phyloP scores from a whole-genome alignment of 495 filamentous ascomycete genomes.

The Staphylotrichum tortipilum region DNA sequence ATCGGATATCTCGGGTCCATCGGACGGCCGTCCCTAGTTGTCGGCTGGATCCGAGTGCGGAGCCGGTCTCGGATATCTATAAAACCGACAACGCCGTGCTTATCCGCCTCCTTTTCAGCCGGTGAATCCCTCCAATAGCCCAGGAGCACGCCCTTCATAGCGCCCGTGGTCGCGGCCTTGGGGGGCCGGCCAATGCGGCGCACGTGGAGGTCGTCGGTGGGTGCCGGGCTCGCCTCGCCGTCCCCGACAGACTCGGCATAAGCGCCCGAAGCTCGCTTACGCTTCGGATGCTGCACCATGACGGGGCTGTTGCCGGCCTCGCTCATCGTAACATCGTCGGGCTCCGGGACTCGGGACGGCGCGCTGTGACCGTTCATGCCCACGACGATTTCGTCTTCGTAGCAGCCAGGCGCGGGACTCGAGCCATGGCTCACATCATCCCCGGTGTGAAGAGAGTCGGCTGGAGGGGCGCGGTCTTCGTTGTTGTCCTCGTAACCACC shows the following conservation, averaged over 20 bases:
- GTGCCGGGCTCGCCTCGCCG: constrained; percentile 18
- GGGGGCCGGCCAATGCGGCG: constrained; percentile 12
- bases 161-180: constrained; percentile 23
- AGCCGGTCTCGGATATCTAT: constrained; percentile 47
- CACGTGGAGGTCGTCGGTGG: constrained; percentile 16
- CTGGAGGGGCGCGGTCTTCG: constrained; percentile 21
- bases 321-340: constrained; percentile 30
- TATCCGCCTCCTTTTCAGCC: constrained; percentile 31
- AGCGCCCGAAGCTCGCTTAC: constrained; percentile 36
- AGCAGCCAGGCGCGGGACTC: constrained; percentile 26
- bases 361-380: constrained; percentile 29
- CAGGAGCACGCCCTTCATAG: constrained; percentile 37
- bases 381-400: constrained; percentile 41
- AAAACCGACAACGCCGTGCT: constrained; percentile 46
- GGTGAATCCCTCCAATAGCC: constrained; percentile 48
- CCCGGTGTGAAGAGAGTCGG: constrained; percentile 14
- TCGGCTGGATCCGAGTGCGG: constrained; percentile 40
- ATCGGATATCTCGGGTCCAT: constrained; percentile 34
- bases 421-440: constrained; percentile 21
- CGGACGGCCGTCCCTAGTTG: constrained; percentile 28
- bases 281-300: constrained; percentile 31
- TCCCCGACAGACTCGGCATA: constrained; percentile 34
- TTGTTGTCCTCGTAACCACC: constrained; percentile 20
- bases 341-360: constrained; percentile 22
- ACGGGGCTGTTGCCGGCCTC: constrained; percentile 28